These are phyloP conservation scores for Cryphonectria carpinicola DNA, from an alignment of 2,329 filamentous ascomycete species.

Conservation along the genomic window DNA sequence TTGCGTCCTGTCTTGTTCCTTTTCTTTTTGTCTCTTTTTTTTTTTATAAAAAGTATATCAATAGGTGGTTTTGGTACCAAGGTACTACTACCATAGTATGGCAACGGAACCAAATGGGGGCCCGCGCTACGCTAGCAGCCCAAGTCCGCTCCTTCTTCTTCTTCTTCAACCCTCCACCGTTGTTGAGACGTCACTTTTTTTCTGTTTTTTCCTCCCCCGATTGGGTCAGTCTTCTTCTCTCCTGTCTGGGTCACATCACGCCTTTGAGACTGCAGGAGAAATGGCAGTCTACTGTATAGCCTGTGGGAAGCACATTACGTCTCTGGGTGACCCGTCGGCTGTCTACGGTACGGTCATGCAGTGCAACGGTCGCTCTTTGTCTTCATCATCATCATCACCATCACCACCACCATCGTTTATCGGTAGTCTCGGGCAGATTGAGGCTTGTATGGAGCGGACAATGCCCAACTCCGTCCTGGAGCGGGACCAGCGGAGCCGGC, in stretches of 20 bases:
- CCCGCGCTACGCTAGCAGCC: not conserved
- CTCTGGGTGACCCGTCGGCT: not conserved
- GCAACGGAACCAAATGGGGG: not conserved
- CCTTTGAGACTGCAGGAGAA: not conserved
- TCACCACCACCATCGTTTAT: not conserved
- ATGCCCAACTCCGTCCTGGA: not conserved
- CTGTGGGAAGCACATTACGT: not conserved
- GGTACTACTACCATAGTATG: not conserved
- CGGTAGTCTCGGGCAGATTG: not conserved
- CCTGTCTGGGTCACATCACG: not conserved
- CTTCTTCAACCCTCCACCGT: not conserved
- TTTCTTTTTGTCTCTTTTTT: too few species aligned
- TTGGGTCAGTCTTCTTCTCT: not conserved
- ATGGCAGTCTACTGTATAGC: not conserved
- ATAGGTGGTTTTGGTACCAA: not conserved
- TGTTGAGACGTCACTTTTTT: not conserved
- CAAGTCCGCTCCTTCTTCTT: not conserved
- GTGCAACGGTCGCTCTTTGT: not conserved
- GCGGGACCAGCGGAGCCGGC: slow-evolving; percentile 1
- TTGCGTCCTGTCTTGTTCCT: not conserved
- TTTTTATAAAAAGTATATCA: not conserved
- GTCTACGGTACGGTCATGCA: not conserved
- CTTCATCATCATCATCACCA: not conserved
- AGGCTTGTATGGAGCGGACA: slow-evolving; percentile 1
- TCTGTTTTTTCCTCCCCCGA: not conserved